Evolutionary conservation across 2,329 filamentous ascomycete species (phyloP).

Genomic region (Aureobasidium subglaciale): DNA sequence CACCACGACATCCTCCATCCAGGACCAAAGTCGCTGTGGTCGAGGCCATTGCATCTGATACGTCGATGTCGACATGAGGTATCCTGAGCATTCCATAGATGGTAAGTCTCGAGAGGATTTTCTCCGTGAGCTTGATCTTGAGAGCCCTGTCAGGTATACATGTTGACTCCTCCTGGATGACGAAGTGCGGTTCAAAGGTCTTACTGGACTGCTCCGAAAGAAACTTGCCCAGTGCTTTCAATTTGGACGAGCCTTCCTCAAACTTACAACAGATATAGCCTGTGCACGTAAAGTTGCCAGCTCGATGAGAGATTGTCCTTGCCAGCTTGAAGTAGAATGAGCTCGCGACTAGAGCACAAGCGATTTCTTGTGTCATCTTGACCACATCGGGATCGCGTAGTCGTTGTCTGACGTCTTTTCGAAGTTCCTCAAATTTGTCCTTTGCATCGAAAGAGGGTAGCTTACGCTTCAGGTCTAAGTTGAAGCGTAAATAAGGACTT

Average conservation of each 20-base stretch:
- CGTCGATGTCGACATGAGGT: neutral
- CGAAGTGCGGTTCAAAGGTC: neutral
- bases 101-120: neutral
- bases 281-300: neutral
- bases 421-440: constrained; percentile 26
- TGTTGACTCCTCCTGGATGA: neutral
- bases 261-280: constrained; percentile 2
- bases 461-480: constrained; percentile 25
- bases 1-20: neutral
- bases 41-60: neutral
- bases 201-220: neutral
- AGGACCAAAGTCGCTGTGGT: neutral
- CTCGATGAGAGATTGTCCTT: neutral
- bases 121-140: neutral
- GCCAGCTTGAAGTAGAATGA: constrained; percentile 32
- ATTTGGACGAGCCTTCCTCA: neutral
- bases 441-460: constrained; percentile 30
- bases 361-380: constrained; percentile 27
- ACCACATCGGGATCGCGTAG: constrained; percentile 25
- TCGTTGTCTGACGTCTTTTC: constrained; percentile 27
- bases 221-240: neutral
- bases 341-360: constrained; percentile 31
- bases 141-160: neutral
- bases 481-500: constrained; percentile 29
- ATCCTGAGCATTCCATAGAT: neutral